A percentile compares a stretch with the other conserved stretches of the same genome.
These are phyloP conservation scores for Gamarada debralockiae DNA, from an alignment of 495 filamentous ascomycete species.

Conservation along the genomic window DNA sequence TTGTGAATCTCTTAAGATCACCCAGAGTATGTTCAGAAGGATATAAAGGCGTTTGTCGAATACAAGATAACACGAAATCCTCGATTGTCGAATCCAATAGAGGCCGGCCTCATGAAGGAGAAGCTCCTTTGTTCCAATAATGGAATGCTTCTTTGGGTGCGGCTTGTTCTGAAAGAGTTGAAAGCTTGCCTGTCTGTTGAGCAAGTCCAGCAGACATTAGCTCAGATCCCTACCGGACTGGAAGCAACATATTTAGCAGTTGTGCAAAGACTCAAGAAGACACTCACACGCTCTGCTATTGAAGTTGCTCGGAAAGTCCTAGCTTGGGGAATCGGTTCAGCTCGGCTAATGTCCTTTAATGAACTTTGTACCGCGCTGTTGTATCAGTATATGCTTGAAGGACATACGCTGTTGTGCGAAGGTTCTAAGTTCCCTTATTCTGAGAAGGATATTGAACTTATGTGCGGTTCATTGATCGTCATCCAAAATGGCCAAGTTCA, in stretches of 20 bases:
- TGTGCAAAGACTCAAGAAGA: not conserved
- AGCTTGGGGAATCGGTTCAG: not conserved
- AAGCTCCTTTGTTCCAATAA: not conserved
- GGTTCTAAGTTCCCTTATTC: not conserved
- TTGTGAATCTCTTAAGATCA: not conserved
- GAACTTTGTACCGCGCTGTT: not conserved
- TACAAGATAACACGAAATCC: not conserved
- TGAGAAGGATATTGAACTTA: not conserved
- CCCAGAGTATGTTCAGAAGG: not conserved
- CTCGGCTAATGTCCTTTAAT: not conserved
- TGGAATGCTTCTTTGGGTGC: not conserved
- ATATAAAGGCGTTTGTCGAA: not conserved
- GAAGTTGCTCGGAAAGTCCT: not conserved
- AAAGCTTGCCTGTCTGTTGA: not conserved
- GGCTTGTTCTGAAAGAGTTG: not conserved
- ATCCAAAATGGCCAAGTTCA: not conserved
- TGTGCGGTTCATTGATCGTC: not conserved
- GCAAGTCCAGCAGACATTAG: not conserved
- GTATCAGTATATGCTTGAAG: not conserved
- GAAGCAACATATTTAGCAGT: not conserved
- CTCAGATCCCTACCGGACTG: not conserved
- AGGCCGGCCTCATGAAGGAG: not conserved
- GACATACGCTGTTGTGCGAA: not conserved
- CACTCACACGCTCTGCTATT: not conserved
- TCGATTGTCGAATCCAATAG: not conserved